Conservation (phyloP, 257 asterid genomes). For the Solanum etuberosum region DNA sequence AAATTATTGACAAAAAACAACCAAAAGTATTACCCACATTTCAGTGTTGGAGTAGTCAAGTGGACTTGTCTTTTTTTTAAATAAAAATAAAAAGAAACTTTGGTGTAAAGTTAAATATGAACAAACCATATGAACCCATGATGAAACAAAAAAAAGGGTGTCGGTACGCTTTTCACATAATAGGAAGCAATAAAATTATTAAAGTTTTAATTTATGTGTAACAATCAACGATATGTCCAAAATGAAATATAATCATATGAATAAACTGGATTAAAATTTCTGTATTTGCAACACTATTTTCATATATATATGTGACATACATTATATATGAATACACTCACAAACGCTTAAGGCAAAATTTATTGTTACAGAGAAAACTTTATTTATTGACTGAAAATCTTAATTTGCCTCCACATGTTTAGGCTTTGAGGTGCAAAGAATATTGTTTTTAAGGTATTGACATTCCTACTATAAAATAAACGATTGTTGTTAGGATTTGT, state of each 20-base stretch:
- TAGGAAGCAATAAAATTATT: not conserved
- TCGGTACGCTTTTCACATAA: not conserved
- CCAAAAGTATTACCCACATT: not conserved
- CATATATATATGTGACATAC: not conserved
- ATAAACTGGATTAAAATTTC: not conserved
- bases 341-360: not conserved
- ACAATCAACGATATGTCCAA: not conserved
- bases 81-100: not conserved
- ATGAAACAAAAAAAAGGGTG: not conserved
- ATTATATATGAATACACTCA: not conserved
- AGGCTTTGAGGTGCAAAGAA: too few species aligned
- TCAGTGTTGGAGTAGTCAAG: not conserved
- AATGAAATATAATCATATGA: not conserved
- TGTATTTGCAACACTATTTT: not conserved
- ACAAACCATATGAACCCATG: not conserved
- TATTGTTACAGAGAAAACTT: not conserved
- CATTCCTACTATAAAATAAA: too few species aligned
- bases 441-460: too few species aligned
- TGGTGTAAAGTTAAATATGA: not conserved
- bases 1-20: not conserved
- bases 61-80: not conserved
- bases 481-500: too few species aligned
- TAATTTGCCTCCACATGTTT: too few species aligned
- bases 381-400: too few species aligned
- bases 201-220: not conserved